Evolutionary conservation across 140 eudicot genomes (phyloP).

Genomic region (Flaveria floridana): DNA sequence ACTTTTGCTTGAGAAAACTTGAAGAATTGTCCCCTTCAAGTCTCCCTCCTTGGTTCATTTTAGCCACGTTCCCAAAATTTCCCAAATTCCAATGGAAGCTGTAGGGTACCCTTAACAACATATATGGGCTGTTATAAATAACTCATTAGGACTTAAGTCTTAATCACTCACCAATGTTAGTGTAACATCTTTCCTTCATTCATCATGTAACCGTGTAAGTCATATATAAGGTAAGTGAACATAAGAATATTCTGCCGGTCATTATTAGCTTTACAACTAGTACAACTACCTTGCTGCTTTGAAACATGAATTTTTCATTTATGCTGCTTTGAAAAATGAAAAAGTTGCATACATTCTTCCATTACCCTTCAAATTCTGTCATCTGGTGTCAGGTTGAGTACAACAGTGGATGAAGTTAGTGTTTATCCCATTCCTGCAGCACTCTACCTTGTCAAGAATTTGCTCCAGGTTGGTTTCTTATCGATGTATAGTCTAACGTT

Average conservation of each 20-base stretch:
- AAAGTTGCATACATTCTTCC: constrained; percentile 2
- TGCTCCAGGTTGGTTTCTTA: constrained; percentile 69
- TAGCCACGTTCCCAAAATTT: not conserved
- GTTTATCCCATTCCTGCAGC: constrained; percentile 96
- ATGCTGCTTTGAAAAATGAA: constrained; percentile 1
- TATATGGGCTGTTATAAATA: constrained; percentile 10
- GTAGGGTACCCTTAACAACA: not conserved
- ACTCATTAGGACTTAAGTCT: constrained; percentile 10
- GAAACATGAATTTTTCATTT: not conserved
- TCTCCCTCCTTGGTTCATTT: constrained; percentile 8
- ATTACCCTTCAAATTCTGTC: constrained; percentile 18
- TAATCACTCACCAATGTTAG: not conserved
- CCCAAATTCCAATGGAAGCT: constrained; percentile 1
- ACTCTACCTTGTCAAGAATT: constrained; percentile 92
- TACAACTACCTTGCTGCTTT: not conserved
- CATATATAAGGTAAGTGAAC: not conserved
- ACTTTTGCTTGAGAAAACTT: constrained; percentile 12
- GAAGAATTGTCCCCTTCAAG: not conserved
- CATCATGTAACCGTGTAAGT: not conserved
- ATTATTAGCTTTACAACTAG: not conserved
- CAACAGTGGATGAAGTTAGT: constrained; percentile 85
- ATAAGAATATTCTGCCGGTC: not conserved
- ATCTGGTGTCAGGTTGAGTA: constrained; percentile 64
- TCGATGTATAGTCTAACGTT: not conserved
- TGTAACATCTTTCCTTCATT: constrained; percentile 3